Percentiles rank a stretch among this genome's conserved stretches.
phyloP scores from a whole-genome alignment of 2,329 filamentous ascomycete species.

The Hymenoscyphus fraxineus region DNA sequence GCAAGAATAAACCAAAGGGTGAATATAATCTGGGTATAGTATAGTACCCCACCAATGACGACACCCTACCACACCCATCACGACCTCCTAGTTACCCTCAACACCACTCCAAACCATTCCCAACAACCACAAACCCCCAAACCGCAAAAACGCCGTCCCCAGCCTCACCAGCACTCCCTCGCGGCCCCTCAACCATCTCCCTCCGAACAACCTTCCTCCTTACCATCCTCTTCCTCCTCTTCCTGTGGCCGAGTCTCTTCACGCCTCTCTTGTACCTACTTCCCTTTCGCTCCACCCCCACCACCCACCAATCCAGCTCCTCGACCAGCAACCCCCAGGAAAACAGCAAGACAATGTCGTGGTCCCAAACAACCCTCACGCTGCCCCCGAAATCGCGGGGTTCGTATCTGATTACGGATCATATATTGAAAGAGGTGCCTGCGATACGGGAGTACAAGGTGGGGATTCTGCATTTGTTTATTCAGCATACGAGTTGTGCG shows the following conservation, averaged over 20 bases:
- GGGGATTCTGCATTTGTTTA: conserved; percentile 81
- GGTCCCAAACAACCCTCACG: conserved; percentile 81
- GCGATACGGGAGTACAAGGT: conserved; percentile 82
- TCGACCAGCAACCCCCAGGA: not conserved
- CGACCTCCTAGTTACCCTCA: not conserved
- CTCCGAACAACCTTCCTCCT: conserved; percentile 43
- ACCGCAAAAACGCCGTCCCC: not conserved
- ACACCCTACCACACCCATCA: not conserved
- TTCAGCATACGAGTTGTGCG: conserved; percentile 93
- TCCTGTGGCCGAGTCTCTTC: conserved; percentile 40
- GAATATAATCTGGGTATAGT: no score
- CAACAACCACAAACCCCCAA: not conserved
- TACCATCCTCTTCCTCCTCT: conserved; percentile 45
- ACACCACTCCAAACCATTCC: not conserved
- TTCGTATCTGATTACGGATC: conserved; percentile 83
- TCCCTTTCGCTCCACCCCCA: conserved; percentile 28
- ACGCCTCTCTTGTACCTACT: conserved; percentile 49
- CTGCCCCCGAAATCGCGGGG: conserved; percentile 75
- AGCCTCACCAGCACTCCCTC: conserved; percentile 7
- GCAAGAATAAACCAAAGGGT: no score
- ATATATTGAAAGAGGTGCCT: conserved; percentile 66
- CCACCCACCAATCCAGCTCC: conserved; percentile 12
- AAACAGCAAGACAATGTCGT: conserved; percentile 50
- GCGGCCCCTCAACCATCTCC: conserved; percentile 19
- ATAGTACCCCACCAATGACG: not conserved